phyloP scores from a whole-genome alignment of 2,329 filamentous ascomycete species.

The Trichoderma breve region DNA sequence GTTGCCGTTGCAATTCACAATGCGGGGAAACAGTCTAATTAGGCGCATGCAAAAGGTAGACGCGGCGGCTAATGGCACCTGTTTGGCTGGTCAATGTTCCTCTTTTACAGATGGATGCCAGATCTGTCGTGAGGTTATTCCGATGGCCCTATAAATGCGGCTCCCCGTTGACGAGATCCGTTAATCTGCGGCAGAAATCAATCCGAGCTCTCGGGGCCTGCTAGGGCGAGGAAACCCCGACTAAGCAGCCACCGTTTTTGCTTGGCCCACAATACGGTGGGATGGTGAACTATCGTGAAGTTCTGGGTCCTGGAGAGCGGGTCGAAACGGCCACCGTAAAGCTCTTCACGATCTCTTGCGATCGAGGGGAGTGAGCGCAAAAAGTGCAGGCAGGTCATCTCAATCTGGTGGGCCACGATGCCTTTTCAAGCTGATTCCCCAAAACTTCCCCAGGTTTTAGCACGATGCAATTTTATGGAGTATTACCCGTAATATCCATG shows the following conservation, averaged over 20 bases:
- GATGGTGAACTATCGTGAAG: not conserved
- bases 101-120: not conserved
- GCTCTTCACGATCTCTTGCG: conserved; percentile 20
- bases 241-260: conserved; percentile 7
- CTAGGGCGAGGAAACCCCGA: conserved; percentile 10
- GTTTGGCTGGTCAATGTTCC: not conserved
- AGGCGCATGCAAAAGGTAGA: not conserved
- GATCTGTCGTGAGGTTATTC: not conserved
- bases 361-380: conserved; percentile 11
- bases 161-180: not conserved
- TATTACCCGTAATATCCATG: not conserved
- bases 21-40: not conserved
- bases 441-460: conserved; percentile 27
- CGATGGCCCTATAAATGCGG: not conserved
- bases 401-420: conserved; percentile 9
- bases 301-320: not conserved
- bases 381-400: not conserved
- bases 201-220: conserved; percentile 9
- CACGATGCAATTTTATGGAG: conserved; percentile 6
- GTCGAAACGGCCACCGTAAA: conserved; percentile 12
- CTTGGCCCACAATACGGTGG: conserved; percentile 10
- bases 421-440: conserved; percentile 38
- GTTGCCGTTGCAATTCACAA: not conserved
- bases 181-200: not conserved
- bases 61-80: not conserved